phyloP scores from a whole-genome alignment of 2,329 filamentous ascomycete genomes.

The Paracoccidioides brasiliensis region DNA sequence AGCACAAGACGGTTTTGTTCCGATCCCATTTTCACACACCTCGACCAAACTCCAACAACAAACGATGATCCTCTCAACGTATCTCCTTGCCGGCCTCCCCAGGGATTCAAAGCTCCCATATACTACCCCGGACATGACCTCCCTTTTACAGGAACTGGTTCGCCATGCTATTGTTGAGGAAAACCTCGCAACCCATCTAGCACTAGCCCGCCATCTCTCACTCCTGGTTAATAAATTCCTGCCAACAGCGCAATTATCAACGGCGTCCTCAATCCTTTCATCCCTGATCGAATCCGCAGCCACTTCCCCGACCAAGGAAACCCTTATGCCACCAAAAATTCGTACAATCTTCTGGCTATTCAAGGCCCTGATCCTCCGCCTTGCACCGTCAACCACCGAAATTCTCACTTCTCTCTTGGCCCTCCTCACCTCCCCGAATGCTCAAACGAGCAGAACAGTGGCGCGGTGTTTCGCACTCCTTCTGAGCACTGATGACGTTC shows the following conservation, averaged over 20 bases:
- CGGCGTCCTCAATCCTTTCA: slow-evolving; percentile 21
- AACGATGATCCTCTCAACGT: slow-evolving; percentile 44
- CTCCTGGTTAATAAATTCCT: slow-evolving; percentile 32
- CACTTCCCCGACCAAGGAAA: slow-evolving; percentile 9
- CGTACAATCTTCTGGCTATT: slow-evolving; percentile 47
- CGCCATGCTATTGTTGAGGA: slow-evolving; percentile 20
- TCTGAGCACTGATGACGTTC: slow-evolving; percentile 46
- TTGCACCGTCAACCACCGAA: slow-evolving; percentile 35
- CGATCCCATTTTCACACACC: slow-evolving; percentile 23
- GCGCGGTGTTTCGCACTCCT: slow-evolving; percentile 47
- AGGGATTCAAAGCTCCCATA: slow-evolving; percentile 25
- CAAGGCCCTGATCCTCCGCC: slow-evolving; percentile 47
- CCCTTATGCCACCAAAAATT: slow-evolving; percentile 31
- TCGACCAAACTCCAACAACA: slow-evolving; percentile 26
- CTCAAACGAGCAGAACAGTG: slow-evolving; percentile 37
- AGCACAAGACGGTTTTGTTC: slow-evolving; percentile 20
- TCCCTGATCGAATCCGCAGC: slow-evolving; percentile 17
- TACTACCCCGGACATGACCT: slow-evolving; percentile 19
- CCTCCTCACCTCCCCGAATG: slow-evolving; percentile 32
- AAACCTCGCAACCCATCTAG: slow-evolving; percentile 25
- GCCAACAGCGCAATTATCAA: slow-evolving; percentile 20
- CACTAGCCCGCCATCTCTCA: slow-evolving; percentile 31
- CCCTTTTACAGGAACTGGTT: slow-evolving; percentile 25
- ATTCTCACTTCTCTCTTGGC: slow-evolving; percentile 39
- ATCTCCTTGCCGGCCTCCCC: slow-evolving; percentile 42